phyloP scores from a whole-genome alignment of 306 rosid genomes.

The Myrica gale region DNA sequence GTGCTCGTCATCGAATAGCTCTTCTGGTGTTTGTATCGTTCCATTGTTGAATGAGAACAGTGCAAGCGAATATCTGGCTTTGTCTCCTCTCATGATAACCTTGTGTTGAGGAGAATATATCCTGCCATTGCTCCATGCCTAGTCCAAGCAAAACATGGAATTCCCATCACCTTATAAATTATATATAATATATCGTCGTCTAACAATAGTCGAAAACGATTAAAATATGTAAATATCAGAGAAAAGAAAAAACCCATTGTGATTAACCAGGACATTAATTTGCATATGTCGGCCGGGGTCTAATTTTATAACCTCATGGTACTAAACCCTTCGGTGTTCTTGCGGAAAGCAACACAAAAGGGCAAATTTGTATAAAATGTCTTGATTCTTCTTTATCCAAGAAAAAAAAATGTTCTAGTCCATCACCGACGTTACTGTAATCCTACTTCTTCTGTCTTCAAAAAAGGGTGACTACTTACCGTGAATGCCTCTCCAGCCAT shows the following conservation, averaged over 20 bases:
- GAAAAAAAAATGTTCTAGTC: no score
- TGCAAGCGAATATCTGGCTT: neutral
- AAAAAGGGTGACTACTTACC: neutral
- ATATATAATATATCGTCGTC: neutral
- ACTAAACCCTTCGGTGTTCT: no score
- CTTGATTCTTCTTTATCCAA: no score
- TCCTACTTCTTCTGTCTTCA: neutral
- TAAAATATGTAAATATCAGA: no score
- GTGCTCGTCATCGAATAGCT: neutral
- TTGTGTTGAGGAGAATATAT: neutral
- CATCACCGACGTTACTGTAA: no score
- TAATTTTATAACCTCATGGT: no score
- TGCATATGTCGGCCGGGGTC: no score
- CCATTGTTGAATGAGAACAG: neutral
- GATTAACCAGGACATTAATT: no score
- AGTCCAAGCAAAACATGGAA: neutral
- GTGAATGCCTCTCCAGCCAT: neutral
- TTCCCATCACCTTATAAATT: neutral
- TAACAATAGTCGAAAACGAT: neutral
- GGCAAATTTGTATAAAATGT: no score
- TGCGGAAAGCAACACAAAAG: no score
- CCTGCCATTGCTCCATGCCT: conserved; percentile 2
- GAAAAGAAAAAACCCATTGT: no score
- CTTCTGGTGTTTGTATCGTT: neutral
- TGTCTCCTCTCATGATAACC: neutral